These are phyloP conservation scores for Myxozyma sirexii DNA, from an alignment of 805 yeast genomes.

Conservation along the genomic window DNA sequence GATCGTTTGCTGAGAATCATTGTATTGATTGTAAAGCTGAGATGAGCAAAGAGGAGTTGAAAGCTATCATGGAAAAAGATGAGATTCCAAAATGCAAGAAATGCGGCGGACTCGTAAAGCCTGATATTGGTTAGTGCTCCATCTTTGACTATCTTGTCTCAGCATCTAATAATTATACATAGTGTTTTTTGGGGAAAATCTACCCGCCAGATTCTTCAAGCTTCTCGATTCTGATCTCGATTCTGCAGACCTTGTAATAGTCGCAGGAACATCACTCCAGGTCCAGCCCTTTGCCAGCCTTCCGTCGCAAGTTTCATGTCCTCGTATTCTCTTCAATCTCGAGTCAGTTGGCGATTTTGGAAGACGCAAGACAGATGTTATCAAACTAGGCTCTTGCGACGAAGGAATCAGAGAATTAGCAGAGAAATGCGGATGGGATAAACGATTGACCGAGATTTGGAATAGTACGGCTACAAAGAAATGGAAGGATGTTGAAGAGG, in stretches of 20 bases:
- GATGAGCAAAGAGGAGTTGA: slow-evolving; percentile 46
- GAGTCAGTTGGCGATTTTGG: slow-evolving; percentile 73
- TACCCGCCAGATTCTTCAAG: slow-evolving; percentile 72
- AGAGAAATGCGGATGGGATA: slow-evolving; percentile 63
- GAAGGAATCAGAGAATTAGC: slow-evolving; percentile 59
- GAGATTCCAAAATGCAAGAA: slow-evolving; percentile 53
- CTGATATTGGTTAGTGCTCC: slow-evolving; percentile 64
- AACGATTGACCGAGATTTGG: slow-evolving; percentile 25
- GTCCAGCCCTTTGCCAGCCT: slow-evolving; percentile 89
- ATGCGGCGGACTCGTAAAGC: slow-evolving; percentile 82
- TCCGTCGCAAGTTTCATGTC: slow-evolving; percentile 57
- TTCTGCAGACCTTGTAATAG: slow-evolving; percentile 68
- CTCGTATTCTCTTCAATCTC: slow-evolving; percentile 70
- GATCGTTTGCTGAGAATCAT: slow-evolving; percentile 82
- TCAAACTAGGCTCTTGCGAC: slow-evolving; percentile 68
- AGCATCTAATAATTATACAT: not conserved
- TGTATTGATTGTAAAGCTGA: slow-evolving; percentile 73
- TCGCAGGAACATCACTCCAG: slow-evolving; percentile 89
- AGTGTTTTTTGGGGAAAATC: slow-evolving; percentile 84
- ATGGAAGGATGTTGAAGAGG: slow-evolving; percentile 13
- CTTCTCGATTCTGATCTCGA: slow-evolving; percentile 63
- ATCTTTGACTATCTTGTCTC: not conserved
- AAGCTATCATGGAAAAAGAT: slow-evolving; percentile 33
- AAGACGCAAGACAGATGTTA: slow-evolving; percentile 61
- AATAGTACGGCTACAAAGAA: slow-evolving; percentile 7